Conservation (phyloP, 2,329 filamentous ascomycete genomes). For the Tolypocladium tropicale region DNA sequence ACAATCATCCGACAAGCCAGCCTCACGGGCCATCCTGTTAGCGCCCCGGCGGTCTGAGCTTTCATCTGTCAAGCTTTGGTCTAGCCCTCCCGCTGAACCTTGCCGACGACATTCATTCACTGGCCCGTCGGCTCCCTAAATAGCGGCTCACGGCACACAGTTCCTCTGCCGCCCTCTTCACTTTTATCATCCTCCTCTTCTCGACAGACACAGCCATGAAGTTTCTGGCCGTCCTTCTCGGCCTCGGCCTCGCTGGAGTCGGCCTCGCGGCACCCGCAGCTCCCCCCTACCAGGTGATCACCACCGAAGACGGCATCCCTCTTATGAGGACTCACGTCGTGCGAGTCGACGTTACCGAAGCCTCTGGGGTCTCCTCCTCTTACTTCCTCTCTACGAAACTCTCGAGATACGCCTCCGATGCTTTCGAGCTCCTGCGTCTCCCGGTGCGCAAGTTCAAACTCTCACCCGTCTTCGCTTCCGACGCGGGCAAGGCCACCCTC, state of each 20-base stretch:
- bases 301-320: constrained; percentile 1
- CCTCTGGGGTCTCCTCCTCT: no score
- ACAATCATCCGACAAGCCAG: neutral
- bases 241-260: constrained; percentile 2
- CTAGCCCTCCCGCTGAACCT: neutral
- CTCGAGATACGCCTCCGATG: constrained; percentile 2
- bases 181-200: neutral
- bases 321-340: constrained; percentile 1
- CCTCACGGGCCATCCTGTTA: neutral
- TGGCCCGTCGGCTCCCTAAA: neutral
- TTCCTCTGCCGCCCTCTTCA: neutral
- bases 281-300: neutral
- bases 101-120: neutral
- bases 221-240: neutral
- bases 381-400: neutral
- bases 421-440: constrained; percentile 3
- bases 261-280: constrained; percentile 4
- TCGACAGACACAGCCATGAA: neutral
- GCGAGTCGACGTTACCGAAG: constrained; percentile 2
- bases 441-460: neutral
- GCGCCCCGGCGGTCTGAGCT: neutral
- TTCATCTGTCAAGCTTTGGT: neutral
- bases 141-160: neutral
- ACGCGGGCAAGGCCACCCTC: constrained; percentile 1
- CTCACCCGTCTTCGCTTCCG: constrained; percentile 7